Base-by-base conservation (phyloP, 2,329 filamentous ascomycete species). In the Davidsoniella neocaledoniae region DNA sequence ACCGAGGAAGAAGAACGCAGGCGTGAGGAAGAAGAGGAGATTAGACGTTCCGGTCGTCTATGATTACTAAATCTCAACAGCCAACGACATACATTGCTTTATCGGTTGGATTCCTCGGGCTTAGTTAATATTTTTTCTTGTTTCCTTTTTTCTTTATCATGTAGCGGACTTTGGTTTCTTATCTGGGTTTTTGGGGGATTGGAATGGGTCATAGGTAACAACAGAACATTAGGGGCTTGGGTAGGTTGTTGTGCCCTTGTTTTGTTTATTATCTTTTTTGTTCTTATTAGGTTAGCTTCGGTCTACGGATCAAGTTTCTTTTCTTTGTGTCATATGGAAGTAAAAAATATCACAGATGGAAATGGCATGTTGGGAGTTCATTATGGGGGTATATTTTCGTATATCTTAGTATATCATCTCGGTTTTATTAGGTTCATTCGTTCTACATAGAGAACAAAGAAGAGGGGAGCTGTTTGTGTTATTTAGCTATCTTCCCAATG, bases 1-100 rank as follows among this genome's bases (percentile, higher is more conserved):
- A 73, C 77, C 4, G 63, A 66, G 3, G 69, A 71, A 7, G 68
- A 68, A 7, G 66, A 63, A 37, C 57, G n/a, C 56, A 54, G 25
- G 39, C 61, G 63, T 2, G 61, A 62, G 19, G 60, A 60, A 7
- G 59, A 60, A 17, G 59, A 62, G 44, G 62, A 59, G 41, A 16
- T 16, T 3, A 42, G 33, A 10, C 33, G 41, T 14, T 29, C 40
- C 17, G 45, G 45, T 12, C 10, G 17, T 21, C 58, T 60, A 54
- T 58, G 55, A 59, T n/a, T 36, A 19, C n/a, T 12, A 4, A 12
- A 14, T 23, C 23, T 45, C 16, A 12, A 4, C 26, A 33, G 8
- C 12, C 29, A 33, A 33, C 29, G 2, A 7, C 29, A 8, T 45
- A 12, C 3, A 23, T 33, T 33, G 8, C 5, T 12, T 9, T 33